Evolutionary conservation across 2,329 filamentous ascomycete species (phyloP).

Genomic region (Triangularia verruculosa): DNA sequence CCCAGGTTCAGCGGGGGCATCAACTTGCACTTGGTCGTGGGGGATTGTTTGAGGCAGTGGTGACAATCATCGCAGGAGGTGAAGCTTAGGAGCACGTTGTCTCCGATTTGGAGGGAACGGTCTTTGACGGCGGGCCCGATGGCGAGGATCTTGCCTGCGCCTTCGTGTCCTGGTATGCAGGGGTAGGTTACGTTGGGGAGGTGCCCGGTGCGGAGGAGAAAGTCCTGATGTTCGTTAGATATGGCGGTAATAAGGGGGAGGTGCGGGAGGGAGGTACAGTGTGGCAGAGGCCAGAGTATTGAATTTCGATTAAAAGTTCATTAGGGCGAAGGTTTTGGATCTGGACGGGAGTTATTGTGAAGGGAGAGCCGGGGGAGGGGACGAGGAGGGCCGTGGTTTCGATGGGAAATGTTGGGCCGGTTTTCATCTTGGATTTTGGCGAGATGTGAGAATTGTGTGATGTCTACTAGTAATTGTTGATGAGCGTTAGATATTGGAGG

Average conservation of each 20-base stretch:
- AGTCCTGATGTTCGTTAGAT: conserved; percentile 21
- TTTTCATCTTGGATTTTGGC: neutral
- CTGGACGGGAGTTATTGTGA: conserved; percentile 14
- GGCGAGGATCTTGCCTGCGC: conserved; percentile 30
- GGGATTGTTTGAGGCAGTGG: conserved; percentile 29
- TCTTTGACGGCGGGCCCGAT: conserved; percentile 30
- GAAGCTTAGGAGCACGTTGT: conserved; percentile 37
- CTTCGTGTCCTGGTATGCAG: conserved; percentile 32
- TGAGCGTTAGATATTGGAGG: too few species aligned
- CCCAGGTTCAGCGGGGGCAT: conserved; percentile 28
- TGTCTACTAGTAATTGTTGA: too few species aligned
- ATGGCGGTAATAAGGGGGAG: neutral
- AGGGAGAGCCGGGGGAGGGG: neutral
- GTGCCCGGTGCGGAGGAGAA: conserved; percentile 29
- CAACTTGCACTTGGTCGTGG: conserved; percentile 31
- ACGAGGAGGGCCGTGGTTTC: conserved; percentile 19
- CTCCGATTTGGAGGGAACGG: conserved; percentile 31
- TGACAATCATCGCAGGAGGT: conserved; percentile 34
- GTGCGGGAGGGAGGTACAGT: conserved; percentile 19
- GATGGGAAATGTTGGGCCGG: conserved; percentile 8
- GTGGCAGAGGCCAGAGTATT: conserved; percentile 34
- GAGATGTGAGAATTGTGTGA: neutral
- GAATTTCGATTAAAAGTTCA: conserved; percentile 29
- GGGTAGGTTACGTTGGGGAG: conserved; percentile 29
- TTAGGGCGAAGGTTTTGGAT: conserved; percentile 18